phyloP scores from a whole-genome alignment of 352 stramenopile genomes.

The Aphanomyces astaci region DNA sequence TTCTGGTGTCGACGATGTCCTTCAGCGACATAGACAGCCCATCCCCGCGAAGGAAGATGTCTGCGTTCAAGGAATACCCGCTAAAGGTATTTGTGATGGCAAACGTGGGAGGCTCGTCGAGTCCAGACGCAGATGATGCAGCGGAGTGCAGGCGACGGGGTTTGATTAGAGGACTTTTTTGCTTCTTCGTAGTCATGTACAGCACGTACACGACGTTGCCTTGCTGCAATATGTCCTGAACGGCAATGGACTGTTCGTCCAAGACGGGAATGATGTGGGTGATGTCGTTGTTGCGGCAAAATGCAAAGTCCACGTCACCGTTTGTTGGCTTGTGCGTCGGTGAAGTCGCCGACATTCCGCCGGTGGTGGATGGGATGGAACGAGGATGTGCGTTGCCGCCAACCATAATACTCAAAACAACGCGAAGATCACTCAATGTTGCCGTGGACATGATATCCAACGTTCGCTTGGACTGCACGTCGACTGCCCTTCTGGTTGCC shows the following conservation, averaged over 20 bases:
- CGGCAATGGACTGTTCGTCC: background rate
- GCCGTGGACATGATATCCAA: constrained; percentile 1
- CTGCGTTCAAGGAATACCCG: background rate
- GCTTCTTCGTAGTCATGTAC: background rate
- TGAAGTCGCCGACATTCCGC: background rate
- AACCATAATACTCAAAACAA: background rate
- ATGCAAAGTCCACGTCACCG: background rate
- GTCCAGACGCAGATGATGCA: background rate
- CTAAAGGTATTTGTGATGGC: background rate
- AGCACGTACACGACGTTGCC: background rate
- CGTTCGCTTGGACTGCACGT: background rate
- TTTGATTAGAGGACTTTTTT: background rate
- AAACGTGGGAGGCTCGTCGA: background rate
- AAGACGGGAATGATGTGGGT: background rate
- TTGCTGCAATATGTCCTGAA: background rate
- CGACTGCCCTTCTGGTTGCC: background rate
- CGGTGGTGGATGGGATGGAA: no score
- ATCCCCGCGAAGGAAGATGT: background rate
- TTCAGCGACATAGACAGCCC: background rate
- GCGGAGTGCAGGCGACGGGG: background rate
- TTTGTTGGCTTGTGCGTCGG: background rate
- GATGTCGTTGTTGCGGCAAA: background rate
- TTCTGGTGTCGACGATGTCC: constrained; percentile 6
- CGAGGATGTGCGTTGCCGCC: background rate
- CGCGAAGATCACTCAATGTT: background rate